phyloP scores from a whole-genome alignment of 164 flowering plant genomes.

The Vitis cinerea region DNA sequence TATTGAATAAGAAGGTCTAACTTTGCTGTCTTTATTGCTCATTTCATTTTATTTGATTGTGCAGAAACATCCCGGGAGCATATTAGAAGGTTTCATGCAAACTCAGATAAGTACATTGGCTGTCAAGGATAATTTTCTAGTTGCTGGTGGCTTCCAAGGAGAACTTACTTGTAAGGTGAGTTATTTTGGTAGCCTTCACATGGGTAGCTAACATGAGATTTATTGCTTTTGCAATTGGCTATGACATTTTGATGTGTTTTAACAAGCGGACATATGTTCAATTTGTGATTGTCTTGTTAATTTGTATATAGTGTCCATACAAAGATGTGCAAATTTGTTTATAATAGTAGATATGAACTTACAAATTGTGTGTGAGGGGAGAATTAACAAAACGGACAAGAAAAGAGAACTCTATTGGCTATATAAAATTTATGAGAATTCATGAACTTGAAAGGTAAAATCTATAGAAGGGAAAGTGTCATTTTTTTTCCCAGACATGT shows the following conservation, averaged over 20 bases:
- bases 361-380: too few relatives aligned
- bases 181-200: neutral
- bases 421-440: too few relatives aligned
- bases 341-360: too few relatives aligned
- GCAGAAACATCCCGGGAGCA: slow-evolving; percentile 62
- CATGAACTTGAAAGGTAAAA: too few relatives aligned
- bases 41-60: slow-evolving; percentile 9
- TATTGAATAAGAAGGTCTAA: neutral
- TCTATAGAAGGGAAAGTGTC: too few relatives aligned
- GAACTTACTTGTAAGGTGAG: slow-evolving; percentile 77
- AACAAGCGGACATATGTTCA: too few relatives aligned
- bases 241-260: neutral
- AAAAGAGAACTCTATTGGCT: too few relatives aligned
- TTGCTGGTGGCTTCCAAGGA: slow-evolving; percentile 93
- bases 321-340: too few relatives aligned
- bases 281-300: too few relatives aligned
- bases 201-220: neutral
- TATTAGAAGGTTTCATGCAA: slow-evolving; percentile 67
- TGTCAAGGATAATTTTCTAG: slow-evolving; percentile 59
- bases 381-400: too few relatives aligned
- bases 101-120: slow-evolving; percentile 78
- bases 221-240: neutral
- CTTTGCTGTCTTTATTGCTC: neutral
- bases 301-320: too few relatives aligned
- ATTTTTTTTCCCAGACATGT: too few relatives aligned